Percentiles rank a stretch among this genome's conserved stretches.
Conservation (phyloP, 2,329 filamentous ascomycete genomes). For the Fusarium piperis region DNA sequence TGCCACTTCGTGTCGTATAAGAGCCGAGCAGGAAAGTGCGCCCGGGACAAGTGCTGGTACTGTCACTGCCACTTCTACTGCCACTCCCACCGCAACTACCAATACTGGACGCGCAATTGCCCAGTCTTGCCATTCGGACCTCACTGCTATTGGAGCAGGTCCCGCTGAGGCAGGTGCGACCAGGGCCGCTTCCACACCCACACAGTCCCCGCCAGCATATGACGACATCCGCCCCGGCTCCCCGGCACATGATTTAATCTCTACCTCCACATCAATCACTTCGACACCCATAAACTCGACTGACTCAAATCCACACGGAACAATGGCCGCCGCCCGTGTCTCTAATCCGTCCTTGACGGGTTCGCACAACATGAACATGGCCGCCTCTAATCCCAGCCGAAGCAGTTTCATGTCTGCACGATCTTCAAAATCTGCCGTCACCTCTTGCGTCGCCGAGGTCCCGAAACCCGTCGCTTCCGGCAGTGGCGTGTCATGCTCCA, state of each 20-base stretch:
- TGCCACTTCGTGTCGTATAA: conserved; percentile 14
- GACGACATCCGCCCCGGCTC: conserved; percentile 43
- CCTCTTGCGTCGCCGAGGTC: conserved; percentile 62
- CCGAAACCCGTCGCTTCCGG: conserved; percentile 82
- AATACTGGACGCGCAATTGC: conserved; percentile 5
- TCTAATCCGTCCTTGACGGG: conserved; percentile 30
- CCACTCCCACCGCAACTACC: neutral
- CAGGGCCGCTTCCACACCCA: conserved; percentile 12
- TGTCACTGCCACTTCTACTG: conserved; percentile 9
- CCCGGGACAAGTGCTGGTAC: neutral
- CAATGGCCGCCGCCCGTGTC: conserved; percentile 34
- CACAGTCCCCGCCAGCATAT: conserved; percentile 43
- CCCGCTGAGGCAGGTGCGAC: conserved; percentile 34
- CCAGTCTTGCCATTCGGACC: conserved; percentile 18
- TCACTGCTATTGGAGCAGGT: conserved; percentile 30
- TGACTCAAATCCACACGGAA: conserved; percentile 38
- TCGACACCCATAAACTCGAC: conserved; percentile 26
- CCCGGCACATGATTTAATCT: conserved; percentile 40
- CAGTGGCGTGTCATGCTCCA: conserved; percentile 78
- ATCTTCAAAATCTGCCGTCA: conserved; percentile 61
- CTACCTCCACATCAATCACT: conserved; percentile 25
- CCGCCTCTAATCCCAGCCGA: conserved; percentile 46
- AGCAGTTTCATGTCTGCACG: conserved; percentile 63
- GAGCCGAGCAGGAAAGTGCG: conserved; percentile 24
- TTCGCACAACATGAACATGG: conserved; percentile 36